phyloP scores from a whole-genome alignment of 2,329 filamentous ascomycete genomes.

The Verticillium longisporum region DNA sequence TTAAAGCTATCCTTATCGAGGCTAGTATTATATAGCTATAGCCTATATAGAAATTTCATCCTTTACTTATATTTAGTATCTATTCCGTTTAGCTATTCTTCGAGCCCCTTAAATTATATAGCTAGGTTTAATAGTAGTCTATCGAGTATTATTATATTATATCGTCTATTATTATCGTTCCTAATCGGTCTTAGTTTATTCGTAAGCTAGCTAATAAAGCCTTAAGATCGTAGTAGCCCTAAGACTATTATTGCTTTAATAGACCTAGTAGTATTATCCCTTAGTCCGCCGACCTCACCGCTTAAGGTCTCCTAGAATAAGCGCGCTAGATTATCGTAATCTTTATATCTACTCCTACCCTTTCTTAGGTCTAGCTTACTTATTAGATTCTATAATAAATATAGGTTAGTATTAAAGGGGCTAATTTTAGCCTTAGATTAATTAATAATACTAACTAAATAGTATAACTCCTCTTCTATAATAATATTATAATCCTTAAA shows the following conservation, averaged over 20 bases:
- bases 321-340: constrained; percentile 20
- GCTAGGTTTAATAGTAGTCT: constrained; percentile 24
- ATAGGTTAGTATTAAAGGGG: constrained; percentile 31
- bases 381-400: constrained; percentile 24
- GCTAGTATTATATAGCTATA: too few species aligned
- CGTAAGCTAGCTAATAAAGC: constrained; percentile 30
- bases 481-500: constrained; percentile 31
- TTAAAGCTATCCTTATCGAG: too few species aligned
- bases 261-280: constrained; percentile 13
- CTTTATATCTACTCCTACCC: constrained; percentile 24
- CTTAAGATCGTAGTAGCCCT: constrained; percentile 24
- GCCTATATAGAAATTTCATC: too few species aligned
- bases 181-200: constrained; percentile 26
- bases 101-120: constrained; percentile 20
- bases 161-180: constrained; percentile 27
- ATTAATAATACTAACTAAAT: constrained; percentile 31
- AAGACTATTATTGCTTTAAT: constrained; percentile 24
- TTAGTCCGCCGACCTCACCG: constrained; percentile 19
- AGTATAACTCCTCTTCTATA: constrained; percentile 26
- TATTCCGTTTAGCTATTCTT: too few species aligned
- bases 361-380: constrained; percentile 25
- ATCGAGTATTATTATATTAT: constrained; percentile 30
- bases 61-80: too few species aligned
- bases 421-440: constrained; percentile 31
- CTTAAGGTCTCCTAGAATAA: constrained; percentile 26